phyloP scores from a whole-genome alignment of 768 basidiomycete species.

The Crepidotus variabilis region DNA sequence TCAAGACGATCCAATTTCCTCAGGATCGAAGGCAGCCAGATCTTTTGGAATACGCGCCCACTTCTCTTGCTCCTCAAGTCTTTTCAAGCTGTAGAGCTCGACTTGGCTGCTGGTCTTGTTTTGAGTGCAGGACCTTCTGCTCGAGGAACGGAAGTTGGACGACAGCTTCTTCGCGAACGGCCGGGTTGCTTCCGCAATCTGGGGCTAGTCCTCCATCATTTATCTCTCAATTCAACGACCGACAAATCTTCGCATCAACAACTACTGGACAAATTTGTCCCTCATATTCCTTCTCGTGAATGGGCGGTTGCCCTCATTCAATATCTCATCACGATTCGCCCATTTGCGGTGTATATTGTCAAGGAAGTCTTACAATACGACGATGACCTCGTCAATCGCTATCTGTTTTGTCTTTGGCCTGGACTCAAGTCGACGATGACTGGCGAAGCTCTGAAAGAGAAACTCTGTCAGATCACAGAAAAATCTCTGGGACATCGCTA shows the following conservation, averaged over 20 bases:
- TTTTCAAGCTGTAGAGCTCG: background rate
- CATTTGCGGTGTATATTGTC: slow-evolving; percentile 5
- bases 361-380: background rate
- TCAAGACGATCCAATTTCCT: background rate
- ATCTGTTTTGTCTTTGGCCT: background rate
- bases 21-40: background rate
- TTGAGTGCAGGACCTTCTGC: background rate
- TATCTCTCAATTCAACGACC: background rate
- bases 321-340: slow-evolving; percentile 1
- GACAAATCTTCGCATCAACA: slow-evolving; percentile 8
- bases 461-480: background rate
- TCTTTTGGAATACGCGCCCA: background rate
- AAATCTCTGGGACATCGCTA: background rate
- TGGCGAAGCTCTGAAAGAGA: background rate
- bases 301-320: background rate
- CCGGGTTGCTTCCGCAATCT: slow-evolving; percentile 1
- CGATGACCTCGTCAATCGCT: background rate
- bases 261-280: background rate
- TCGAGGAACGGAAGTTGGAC: background rate
- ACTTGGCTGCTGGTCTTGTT: background rate
- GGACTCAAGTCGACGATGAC: background rate
- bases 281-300: slow-evolving; percentile 5
- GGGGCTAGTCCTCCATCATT: background rate
- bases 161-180: background rate
- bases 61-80: background rate